phyloP scores from a whole-genome alignment of 2,329 filamentous ascomycete species.

The Pestalotiopsis sp. region DNA sequence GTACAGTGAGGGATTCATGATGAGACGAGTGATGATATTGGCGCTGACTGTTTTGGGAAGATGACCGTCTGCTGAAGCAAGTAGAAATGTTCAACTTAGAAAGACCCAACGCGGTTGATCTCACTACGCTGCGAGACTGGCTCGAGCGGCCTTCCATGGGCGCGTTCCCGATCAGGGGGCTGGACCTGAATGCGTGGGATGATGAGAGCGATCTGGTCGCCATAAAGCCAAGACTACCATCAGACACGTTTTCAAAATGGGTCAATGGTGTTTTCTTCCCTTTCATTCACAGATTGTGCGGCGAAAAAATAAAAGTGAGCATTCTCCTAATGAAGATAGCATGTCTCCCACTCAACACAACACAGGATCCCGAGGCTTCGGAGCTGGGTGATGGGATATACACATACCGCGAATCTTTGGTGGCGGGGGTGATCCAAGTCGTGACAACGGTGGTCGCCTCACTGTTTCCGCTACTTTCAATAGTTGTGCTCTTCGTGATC shows the following conservation, averaged over 20 bases:
- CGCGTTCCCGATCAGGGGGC: conserved; percentile 22
- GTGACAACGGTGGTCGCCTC: conserved; percentile 29
- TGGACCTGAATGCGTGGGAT: conserved; percentile 23
- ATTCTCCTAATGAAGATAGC: not conserved
- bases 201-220: conserved; percentile 25
- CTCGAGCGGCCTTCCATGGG: conserved; percentile 23
- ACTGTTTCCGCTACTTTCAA: conserved; percentile 27
- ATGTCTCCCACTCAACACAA: not conserved
- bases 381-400: conserved; percentile 16
- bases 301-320: conserved; percentile 16
- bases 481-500: conserved; percentile 31
- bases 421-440: conserved; percentile 18
- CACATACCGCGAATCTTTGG: conserved; percentile 17
- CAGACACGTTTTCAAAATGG: conserved; percentile 22
- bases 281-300: conserved; percentile 19
- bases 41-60: conserved; percentile 1
- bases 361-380: not conserved
- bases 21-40: not conserved
- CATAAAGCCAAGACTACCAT: conserved; percentile 17
- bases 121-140: conserved; percentile 21
- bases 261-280: conserved; percentile 21
- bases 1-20: conserved; percentile 23
- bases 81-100: conserved; percentile 10
- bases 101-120: conserved; percentile 12
- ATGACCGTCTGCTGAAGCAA: conserved; percentile 16